These are phyloP conservation scores for Yamadazyma mexicana DNA, from an alignment of 1,139 yeast species.

Conservation along the genomic window DNA sequence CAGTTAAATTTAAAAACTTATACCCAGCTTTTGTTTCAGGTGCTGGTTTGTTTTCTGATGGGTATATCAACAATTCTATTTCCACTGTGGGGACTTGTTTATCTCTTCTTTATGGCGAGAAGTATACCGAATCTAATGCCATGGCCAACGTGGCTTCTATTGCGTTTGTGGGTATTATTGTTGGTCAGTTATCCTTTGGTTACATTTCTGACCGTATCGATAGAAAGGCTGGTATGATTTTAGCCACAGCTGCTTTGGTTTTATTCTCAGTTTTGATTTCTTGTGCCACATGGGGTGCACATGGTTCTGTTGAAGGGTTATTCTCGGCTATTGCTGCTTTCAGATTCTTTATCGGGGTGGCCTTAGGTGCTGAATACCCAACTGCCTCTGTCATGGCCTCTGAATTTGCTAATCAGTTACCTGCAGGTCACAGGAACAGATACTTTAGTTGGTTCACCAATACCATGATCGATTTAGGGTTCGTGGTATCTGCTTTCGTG, in stretches of 20 bases:
- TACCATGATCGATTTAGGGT: conserved; percentile 84
- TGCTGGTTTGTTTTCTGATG: conserved; percentile 89
- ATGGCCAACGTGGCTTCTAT: conserved; percentile 80
- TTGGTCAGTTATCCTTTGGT: conserved; percentile 84
- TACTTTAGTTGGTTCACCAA: conserved; percentile 90
- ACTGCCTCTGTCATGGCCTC: conserved; percentile 93
- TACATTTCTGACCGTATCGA: conserved; percentile 74
- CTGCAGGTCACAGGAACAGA: conserved; percentile 82
- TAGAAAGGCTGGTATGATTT: conserved; percentile 78
- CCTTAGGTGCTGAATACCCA: conserved; percentile 89
- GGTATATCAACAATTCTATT: conserved; percentile 83
- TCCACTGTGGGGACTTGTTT: conserved; percentile 75
- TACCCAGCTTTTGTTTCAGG: conserved; percentile 89
- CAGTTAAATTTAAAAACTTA: conserved; percentile 29
- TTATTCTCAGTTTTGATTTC: conserved; percentile 75
- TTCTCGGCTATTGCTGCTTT: conserved; percentile 81
- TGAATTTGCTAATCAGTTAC: conserved; percentile 79
- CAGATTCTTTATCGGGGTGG: conserved; percentile 84
- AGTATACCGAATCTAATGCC: conserved; percentile 63
- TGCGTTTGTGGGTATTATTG: conserved; percentile 87
- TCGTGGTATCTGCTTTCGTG: conserved; percentile 79
- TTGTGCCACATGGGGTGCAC: conserved; percentile 80
- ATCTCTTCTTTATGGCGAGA: conserved; percentile 58
- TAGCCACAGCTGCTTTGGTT: conserved; percentile 71
- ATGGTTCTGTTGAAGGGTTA: conserved; percentile 62